Percentiles rank a stretch among this genome's conserved stretches.
Evolutionary conservation across 2,329 filamentous ascomycete species (phyloP).

Genomic region (Colletotrichum viniferum): DNA sequence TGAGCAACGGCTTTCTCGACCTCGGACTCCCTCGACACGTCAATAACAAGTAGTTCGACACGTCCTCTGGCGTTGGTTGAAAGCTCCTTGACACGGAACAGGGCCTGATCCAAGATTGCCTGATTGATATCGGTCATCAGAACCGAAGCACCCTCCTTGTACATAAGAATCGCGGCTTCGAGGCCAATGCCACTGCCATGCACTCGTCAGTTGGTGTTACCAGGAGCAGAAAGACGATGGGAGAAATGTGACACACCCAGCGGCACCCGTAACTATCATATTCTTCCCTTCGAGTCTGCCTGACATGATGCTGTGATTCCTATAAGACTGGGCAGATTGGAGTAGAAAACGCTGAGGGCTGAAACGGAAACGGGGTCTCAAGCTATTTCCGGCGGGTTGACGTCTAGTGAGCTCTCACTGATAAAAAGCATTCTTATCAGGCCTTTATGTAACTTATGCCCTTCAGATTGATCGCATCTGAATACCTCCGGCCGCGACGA

Average conservation of each 20-base stretch:
- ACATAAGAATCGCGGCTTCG: constrained; percentile 88
- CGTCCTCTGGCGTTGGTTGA: constrained; percentile 27
- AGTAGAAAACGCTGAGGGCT: neutral
- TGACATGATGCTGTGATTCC: neutral
- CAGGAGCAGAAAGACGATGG: neutral
- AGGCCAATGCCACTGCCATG: constrained; percentile 81
- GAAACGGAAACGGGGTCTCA: neutral
- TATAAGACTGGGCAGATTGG: neutral
- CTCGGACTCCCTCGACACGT: constrained; percentile 85
- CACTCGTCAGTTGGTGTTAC: neutral
- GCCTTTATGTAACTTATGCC: neutral
- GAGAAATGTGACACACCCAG: constrained; percentile 64
- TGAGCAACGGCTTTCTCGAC: constrained; percentile 76
- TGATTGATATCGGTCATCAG: constrained; percentile 86
- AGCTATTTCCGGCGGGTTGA: neutral
- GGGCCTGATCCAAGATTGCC: constrained; percentile 75
- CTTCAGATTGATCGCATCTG: neutral
- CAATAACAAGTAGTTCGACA: constrained; percentile 31
- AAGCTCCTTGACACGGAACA: constrained; percentile 22
- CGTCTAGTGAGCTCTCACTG: neutral
- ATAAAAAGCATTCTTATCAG: neutral
- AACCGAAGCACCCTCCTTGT: constrained; percentile 83
- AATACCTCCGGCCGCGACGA: neutral
- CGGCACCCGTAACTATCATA: constrained; percentile 80
- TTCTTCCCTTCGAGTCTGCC: constrained; percentile 66